Percentiles rank a stretch among this genome's conserved stretches.
Evolutionary conservation across 768 basidiomycete species (phyloP).

Genomic region (Amanita molliuscula): DNA sequence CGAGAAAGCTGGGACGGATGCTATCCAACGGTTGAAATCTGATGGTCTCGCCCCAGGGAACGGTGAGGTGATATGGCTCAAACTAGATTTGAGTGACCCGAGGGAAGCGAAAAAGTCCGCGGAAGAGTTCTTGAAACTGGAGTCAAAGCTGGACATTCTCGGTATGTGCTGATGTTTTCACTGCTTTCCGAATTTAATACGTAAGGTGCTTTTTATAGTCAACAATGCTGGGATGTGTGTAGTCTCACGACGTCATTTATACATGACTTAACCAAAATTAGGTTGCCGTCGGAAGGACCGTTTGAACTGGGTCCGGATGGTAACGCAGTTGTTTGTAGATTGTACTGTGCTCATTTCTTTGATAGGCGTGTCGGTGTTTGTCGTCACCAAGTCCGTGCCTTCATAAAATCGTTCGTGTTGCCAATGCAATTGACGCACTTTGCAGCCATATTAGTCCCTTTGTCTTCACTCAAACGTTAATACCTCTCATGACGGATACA

Average conservation of each 20-base stretch:
- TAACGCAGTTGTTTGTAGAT: background rate
- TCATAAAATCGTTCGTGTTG: background rate
- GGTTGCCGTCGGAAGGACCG: slow-evolving; percentile 5
- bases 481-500: slow-evolving; percentile 42
- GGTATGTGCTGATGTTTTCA: slow-evolving; percentile 21
- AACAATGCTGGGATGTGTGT: slow-evolving; percentile 47
- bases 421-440: background rate
- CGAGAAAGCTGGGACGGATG: slow-evolving; percentile 32
- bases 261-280: background rate
- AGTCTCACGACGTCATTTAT: background rate
- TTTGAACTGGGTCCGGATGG: slow-evolving; percentile 10
- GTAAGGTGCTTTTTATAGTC: slow-evolving; percentile 20
- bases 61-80: slow-evolving; percentile 37
- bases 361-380: slow-evolving; percentile 26
- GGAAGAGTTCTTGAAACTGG: slow-evolving; percentile 36
- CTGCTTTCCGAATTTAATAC: background rate
- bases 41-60: slow-evolving; percentile 34
- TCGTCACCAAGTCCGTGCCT: slow-evolving; percentile 34
- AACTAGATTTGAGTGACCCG: slow-evolving; percentile 42
- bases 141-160: slow-evolving; percentile 44
- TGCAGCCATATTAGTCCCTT: slow-evolving; percentile 43
- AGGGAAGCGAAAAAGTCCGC: slow-evolving; percentile 36
- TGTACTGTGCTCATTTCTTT: slow-evolving; percentile 6
- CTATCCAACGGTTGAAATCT: slow-evolving; percentile 32
- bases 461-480: slow-evolving; percentile 41